Conservation (phyloP, 2,329 filamentous ascomycete species). For the Phaeosphaeriaceae sp. region DNA sequence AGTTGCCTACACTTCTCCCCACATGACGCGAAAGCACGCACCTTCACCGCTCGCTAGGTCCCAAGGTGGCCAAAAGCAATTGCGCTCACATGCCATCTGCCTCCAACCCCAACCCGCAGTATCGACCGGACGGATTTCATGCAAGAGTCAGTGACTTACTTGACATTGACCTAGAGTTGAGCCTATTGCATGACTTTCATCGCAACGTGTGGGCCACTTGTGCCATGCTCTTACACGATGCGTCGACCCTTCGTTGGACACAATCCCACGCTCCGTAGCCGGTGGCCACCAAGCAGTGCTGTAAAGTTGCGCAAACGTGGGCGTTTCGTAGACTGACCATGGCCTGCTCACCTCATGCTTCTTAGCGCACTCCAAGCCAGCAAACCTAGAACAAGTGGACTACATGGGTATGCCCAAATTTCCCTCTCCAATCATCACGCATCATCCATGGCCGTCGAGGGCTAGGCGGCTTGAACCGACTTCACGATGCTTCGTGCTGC, state of each 20-base stretch:
- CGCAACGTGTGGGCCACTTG: conserved; percentile 17
- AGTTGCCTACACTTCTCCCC: conserved; percentile 17
- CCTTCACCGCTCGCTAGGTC: conserved; percentile 30
- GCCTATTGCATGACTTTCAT: conserved; percentile 21
- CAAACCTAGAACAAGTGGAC: conserved; percentile 23
- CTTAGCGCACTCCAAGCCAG: too few relatives aligned
- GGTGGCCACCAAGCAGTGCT: too few relatives aligned
- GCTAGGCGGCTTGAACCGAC: conserved; percentile 16
- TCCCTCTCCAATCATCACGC: conserved; percentile 23
- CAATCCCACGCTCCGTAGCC: conserved; percentile 30
- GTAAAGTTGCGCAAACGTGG: conserved; percentile 32
- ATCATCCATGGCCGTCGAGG: too few relatives aligned
- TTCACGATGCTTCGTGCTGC: conserved; percentile 20
- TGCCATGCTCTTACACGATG: conserved; percentile 26
- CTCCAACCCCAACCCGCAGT: conserved; percentile 1
- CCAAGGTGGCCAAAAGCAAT: conserved; percentile 20
- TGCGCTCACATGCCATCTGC: conserved; percentile 18
- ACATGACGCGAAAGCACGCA: conserved; percentile 27
- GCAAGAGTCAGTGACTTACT: conserved; percentile 14
- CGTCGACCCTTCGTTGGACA: conserved; percentile 22
- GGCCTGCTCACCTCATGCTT: conserved; percentile 23
- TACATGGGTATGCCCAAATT: conserved; percentile 21
- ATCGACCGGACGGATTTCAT: conserved; percentile 18
- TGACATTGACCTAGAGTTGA: conserved; percentile 1
- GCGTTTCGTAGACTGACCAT: conserved; percentile 20